These are phyloP conservation scores for Kwoniella mangroviensis DNA, from an alignment of 768 basidiomycete genomes.

Conservation along the genomic window DNA sequence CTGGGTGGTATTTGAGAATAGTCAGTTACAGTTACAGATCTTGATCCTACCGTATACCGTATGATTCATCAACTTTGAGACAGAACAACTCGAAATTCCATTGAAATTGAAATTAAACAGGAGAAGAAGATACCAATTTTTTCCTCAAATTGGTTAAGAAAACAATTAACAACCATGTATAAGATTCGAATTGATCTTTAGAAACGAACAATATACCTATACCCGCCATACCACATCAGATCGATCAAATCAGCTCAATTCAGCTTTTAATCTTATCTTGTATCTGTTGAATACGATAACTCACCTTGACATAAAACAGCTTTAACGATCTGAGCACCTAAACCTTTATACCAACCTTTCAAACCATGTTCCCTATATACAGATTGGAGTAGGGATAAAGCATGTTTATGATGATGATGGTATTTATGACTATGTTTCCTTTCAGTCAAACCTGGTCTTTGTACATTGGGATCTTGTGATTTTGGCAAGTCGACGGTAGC, in stretches of 20 bases:
- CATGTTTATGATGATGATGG: conserved; percentile 62
- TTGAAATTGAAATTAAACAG: conserved; percentile 1
- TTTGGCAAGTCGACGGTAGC: conserved; percentile 18
- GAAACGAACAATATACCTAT: conserved; percentile 82
- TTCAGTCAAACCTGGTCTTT: neutral
- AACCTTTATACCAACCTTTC: conserved; percentile 97
- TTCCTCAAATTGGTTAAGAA: conserved; percentile 22
- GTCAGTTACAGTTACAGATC: too few species aligned
- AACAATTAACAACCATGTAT: conserved; percentile 65
- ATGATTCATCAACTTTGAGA: too few species aligned
- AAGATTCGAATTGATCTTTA: conserved; percentile 95
- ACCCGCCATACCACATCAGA: conserved; percentile 33
- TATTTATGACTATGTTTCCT: conserved; percentile 10
- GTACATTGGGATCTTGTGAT: neutral
- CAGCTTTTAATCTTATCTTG: neutral
- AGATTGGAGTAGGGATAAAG: conserved; percentile 72
- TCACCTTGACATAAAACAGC: conserved; percentile 90
- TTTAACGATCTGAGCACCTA: conserved; percentile 94
- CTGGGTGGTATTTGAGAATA: too few species aligned
- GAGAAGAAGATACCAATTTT: neutral
- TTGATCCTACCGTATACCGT: neutral
- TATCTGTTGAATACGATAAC: conserved; percentile 7
- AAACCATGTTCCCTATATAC: conserved; percentile 79
- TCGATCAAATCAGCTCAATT: neutral
- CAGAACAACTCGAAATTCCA: too few species aligned